Percentiles rank a stretch among this genome's conserved stretches.
phyloP scores from a whole-genome alignment of 2,329 filamentous ascomycete species.

The Diaporthe citri region DNA sequence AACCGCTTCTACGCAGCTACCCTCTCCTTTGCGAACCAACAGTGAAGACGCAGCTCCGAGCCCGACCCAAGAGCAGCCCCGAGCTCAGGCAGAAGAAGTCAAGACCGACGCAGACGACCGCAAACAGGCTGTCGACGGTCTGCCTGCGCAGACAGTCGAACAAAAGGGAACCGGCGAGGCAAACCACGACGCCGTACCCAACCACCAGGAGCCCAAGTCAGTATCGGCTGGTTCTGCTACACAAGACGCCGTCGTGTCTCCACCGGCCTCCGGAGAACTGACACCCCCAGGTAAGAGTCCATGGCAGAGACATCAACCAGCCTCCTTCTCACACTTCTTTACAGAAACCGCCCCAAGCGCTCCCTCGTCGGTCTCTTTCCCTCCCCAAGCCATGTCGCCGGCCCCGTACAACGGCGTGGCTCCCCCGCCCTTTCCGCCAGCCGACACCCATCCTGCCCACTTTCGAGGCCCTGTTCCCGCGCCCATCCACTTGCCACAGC shows the following conservation, averaged over 20 bases:
- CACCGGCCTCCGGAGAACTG: constrained; percentile 30
- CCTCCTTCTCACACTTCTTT: constrained; percentile 2
- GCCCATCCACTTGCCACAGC: constrained; percentile 38
- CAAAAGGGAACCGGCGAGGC: constrained; percentile 9
- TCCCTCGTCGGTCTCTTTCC: constrained; percentile 28
- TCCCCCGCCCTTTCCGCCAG: constrained; percentile 29
- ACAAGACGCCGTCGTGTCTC: constrained; percentile 28
- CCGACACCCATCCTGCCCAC: constrained; percentile 35
- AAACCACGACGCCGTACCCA: not conserved
- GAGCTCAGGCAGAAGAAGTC: not conserved
- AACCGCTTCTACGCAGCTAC: constrained; percentile 29
- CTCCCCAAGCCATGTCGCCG: constrained; percentile 32
- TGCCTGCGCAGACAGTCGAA: constrained; percentile 23
- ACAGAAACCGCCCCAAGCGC: constrained; percentile 36
- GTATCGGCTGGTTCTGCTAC: constrained; percentile 20
- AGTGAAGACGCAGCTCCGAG: constrained; percentile 34
- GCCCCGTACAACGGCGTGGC: constrained; percentile 42
- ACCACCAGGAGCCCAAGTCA: constrained; percentile 19
- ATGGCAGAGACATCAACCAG: not conserved
- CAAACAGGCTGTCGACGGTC: not conserved
- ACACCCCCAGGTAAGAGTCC: constrained; percentile 38
- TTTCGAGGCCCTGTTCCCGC: constrained; percentile 37
- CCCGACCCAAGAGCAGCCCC: not conserved
- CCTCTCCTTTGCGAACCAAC: constrained; percentile 38
- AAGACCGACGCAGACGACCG: constrained; percentile 20